Conservation (phyloP, 2,329 filamentous ascomycete species). For the Cladosporium velox region DNA sequence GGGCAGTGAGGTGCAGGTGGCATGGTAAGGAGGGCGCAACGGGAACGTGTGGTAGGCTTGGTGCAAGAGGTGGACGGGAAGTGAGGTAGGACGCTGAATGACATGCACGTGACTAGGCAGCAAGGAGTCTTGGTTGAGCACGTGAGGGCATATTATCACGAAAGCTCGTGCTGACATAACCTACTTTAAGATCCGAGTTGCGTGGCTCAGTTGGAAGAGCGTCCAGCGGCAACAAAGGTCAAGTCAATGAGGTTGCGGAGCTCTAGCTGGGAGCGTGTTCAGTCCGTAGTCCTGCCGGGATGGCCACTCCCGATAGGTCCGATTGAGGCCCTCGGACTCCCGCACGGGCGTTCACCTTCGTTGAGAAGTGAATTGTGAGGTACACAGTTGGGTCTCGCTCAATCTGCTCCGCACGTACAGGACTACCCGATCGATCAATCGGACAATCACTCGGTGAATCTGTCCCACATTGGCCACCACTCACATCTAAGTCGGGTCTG, state of each 20-base stretch:
- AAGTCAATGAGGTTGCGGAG: background rate
- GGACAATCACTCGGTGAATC: no score
- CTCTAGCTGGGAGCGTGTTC: background rate
- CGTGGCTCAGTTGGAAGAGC: background rate
- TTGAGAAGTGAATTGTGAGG: no score
- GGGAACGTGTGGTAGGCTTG: background rate
- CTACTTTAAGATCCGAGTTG: background rate
- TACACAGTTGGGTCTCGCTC: no score
- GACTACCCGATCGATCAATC: no score
- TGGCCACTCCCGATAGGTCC: no score
- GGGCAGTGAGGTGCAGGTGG: constrained; percentile 10
- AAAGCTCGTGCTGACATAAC: background rate
- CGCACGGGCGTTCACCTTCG: no score
- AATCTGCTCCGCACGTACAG: no score
- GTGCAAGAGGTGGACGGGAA: background rate
- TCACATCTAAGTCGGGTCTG: no score
- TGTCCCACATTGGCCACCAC: no score
- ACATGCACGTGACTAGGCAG: background rate
- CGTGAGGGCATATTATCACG: background rate
- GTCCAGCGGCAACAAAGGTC: background rate
- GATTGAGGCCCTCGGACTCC: no score
- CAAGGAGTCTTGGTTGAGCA: background rate
- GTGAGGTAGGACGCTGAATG: background rate
- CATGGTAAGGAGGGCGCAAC: background rate
- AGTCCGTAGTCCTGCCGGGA: no score